Base-by-base conservation (phyloP, 495 filamentous ascomycete species). In the Neurospora intermedia region DNA sequence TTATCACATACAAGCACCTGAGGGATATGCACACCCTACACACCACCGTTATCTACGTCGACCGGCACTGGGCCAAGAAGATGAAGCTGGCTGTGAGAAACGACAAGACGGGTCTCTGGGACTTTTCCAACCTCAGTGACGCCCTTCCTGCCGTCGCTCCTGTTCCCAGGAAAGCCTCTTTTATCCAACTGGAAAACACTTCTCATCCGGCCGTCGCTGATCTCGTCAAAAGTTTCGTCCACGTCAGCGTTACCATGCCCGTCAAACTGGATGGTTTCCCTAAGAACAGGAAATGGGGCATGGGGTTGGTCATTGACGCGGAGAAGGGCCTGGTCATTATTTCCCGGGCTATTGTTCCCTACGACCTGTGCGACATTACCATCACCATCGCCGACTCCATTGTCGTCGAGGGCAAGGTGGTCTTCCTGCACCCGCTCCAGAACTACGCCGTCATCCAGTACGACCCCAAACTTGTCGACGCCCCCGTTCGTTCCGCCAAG, bases 371-470 rank as follows among this genome's bases (percentile, higher is more conserved):
- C 80, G 96, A 99, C 80, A 95, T 99, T 76, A 92, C 90, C 72
- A 87, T 98, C 79, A 97, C 94, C 8, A 93, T 99, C 71, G 96
- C 96, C 18, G 96, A 99, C 77, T 97, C 94, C 16, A 91, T 98
- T 77, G 92, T 98, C 71, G 92, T 98, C 18, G 91, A 92, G 72
- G 96, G 92, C 73, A 97, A 96, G 81, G 92, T 99, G 18, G 85
- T 97, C 27, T 99, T 99, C 85, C 87, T 99, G 84, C 96, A 99
- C 81, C 96, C 96, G n/a, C 85, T 98, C 41, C 96, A 98, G 79
- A 99, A 99, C 81, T 99, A 98, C 82, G 91, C 91, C 74, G 91
- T 99, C 77, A 88, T 99, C 72, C 92, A 96, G 81, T 99, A 98
- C 79, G 96, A 99, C 81, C 92, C 96, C 3, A 90, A 87, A 43